phyloP scores from a whole-genome alignment of 2,329 filamentous ascomycete species.

The Dichotomopilus funicola region DNA sequence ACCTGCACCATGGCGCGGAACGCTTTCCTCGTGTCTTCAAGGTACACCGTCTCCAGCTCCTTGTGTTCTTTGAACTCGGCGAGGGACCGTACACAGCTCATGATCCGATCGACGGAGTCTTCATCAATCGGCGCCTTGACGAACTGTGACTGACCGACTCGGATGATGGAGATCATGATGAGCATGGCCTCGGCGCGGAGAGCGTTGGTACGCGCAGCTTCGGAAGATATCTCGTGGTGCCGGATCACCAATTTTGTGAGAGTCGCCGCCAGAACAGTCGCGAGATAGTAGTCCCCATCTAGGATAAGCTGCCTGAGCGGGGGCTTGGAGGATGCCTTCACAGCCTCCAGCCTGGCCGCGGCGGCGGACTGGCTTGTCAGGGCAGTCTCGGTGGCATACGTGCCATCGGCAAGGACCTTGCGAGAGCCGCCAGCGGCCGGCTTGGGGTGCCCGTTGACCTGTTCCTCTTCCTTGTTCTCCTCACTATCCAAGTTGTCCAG shows the following conservation, averaged over 20 bases:
- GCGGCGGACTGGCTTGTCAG: constrained; percentile 87
- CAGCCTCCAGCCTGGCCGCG: constrained; percentile 86
- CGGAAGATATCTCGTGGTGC: constrained; percentile 85
- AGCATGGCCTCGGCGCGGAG: constrained; percentile 96
- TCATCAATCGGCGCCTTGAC: constrained; percentile 97
- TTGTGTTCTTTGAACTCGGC: constrained; percentile 86
- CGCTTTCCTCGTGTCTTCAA: constrained; percentile 90
- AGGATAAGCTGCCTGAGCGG: constrained; percentile 90
- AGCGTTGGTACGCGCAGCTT: constrained; percentile 82
- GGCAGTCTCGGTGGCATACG: constrained; percentile 94
- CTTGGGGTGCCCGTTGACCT: constrained; percentile 77
- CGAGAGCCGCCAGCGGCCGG: constrained; percentile 70
- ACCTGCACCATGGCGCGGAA: constrained; percentile 97
- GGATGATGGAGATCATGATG: constrained; percentile 98
- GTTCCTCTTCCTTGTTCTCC: constrained; percentile 52
- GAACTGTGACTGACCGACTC: constrained; percentile 97
- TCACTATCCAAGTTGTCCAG: constrained; percentile 76
- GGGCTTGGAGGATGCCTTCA: constrained; percentile 95
- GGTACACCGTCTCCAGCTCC: constrained; percentile 84
- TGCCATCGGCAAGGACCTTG: constrained; percentile 91
- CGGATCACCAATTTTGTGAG: constrained; percentile 98
- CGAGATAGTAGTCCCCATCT: constrained; percentile 94
- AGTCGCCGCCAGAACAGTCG: constrained; percentile 90
- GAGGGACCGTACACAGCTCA: constrained; percentile 90
- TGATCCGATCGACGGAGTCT: constrained; percentile 96